Evolutionary conservation across 1,139 yeast genomes (phyloP).

Genomic region (Blastobotrys ciferrii): DNA sequence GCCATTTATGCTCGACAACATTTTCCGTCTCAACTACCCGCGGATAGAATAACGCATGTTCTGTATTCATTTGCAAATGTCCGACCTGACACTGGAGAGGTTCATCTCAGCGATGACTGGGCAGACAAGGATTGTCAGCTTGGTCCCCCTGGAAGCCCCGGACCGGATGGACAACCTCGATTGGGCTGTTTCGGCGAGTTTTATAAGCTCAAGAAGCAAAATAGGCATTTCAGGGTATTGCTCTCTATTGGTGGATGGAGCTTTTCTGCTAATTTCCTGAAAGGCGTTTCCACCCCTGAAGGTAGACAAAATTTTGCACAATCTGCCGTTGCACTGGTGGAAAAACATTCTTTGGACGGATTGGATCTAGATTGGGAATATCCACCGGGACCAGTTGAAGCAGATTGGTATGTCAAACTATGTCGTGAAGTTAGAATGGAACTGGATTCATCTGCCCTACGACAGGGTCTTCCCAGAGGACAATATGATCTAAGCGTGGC

Average conservation of each 20-base stretch:
- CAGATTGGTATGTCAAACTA: slow-evolving; percentile 46
- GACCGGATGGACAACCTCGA: slow-evolving; percentile 16
- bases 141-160: slow-evolving; percentile 14
- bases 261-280: slow-evolving; percentile 51
- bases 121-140: slow-evolving; percentile 50
- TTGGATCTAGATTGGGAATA: slow-evolving; percentile 96
- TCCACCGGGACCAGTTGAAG: slow-evolving; percentile 53
- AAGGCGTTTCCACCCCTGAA: slow-evolving; percentile 41
- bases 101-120: slow-evolving; percentile 62
- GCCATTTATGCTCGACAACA: slow-evolving; percentile 65
- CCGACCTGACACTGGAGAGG: slow-evolving; percentile 51
- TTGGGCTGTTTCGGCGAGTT: slow-evolving; percentile 60
- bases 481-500: slow-evolving; percentile 64
- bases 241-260: slow-evolving; percentile 94
- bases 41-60: slow-evolving; percentile 57
- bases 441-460: slow-evolving; percentile 43
- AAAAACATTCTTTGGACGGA: slow-evolving; percentile 74
- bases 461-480: slow-evolving; percentile 27
- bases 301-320: slow-evolving; percentile 50
- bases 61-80: slow-evolving; percentile 75
- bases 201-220: slow-evolving; percentile 45
- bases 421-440: slow-evolving; percentile 44
- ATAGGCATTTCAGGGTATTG: slow-evolving; percentile 55
- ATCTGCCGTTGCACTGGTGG: slow-evolving; percentile 49
- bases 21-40: slow-evolving; percentile 65